phyloP scores from a whole-genome alignment of 768 basidiomycete genomes.

The Lactifluus echinatus region DNA sequence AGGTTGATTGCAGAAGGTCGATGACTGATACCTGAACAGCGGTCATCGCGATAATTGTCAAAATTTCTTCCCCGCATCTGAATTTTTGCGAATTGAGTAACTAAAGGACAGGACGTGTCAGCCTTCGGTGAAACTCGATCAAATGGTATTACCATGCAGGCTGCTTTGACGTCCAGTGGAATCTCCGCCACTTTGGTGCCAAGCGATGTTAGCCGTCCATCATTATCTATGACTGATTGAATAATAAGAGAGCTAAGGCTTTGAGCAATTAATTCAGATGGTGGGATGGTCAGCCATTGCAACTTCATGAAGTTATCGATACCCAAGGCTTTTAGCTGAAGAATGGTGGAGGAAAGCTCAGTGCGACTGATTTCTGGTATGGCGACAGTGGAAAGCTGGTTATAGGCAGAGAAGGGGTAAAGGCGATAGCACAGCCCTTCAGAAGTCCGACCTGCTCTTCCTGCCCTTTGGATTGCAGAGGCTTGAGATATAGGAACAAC shows the following conservation, averaged over 20 bases:
- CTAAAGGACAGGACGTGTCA: slow-evolving; percentile 33
- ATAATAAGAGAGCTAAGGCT: slow-evolving; percentile 78
- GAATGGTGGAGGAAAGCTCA: slow-evolving; percentile 84
- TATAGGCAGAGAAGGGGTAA: slow-evolving; percentile 59
- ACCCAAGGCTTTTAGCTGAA: slow-evolving; percentile 91
- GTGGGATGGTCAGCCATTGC: slow-evolving; percentile 89
- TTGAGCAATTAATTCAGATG: slow-evolving; percentile 74
- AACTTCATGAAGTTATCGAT: slow-evolving; percentile 94
- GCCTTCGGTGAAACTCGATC: background rate
- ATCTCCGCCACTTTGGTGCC: slow-evolving; percentile 90
- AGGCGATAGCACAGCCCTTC: slow-evolving; percentile 89
- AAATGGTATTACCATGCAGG: slow-evolving; percentile 68
- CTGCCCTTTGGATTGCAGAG: slow-evolving; percentile 88
- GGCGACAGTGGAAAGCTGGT: slow-evolving; percentile 56
- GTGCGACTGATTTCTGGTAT: slow-evolving; percentile 86
- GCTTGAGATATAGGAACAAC: slow-evolving; percentile 80
- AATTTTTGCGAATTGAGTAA: slow-evolving; percentile 79
- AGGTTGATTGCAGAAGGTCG: background rate
- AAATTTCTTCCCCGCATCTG: slow-evolving; percentile 88
- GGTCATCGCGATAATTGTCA: slow-evolving; percentile 95
- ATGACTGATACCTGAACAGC: slow-evolving; percentile 60
- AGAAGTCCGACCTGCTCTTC: slow-evolving; percentile 90
- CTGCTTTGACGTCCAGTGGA: slow-evolving; percentile 86
- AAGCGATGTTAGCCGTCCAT: slow-evolving; percentile 64
- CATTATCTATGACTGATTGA: slow-evolving; percentile 77